Conservation (phyloP, 805 yeast genomes). For the Hanseniaspora clermontiae region DNA sequence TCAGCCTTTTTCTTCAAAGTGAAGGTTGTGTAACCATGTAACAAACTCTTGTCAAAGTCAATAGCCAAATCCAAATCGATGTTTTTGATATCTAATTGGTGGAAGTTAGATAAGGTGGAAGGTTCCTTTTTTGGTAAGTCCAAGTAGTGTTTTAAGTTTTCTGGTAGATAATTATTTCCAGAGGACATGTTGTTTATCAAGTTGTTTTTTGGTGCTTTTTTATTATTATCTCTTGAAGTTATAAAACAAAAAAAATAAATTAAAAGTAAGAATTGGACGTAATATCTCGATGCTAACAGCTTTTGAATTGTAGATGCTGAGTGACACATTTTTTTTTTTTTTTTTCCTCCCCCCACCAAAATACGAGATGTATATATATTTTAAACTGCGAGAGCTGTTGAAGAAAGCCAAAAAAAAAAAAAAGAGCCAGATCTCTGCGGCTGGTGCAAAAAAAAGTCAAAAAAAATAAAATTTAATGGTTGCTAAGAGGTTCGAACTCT, state of each 20-base stretch:
- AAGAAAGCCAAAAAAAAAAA: background rate
- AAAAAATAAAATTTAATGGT: slow-evolving; percentile 2
- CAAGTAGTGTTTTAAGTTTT: slow-evolving; percentile 6
- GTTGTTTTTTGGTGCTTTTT: background rate
- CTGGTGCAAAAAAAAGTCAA: background rate
- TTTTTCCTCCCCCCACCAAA: no score
- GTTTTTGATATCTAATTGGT: slow-evolving; percentile 35
- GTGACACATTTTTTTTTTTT: no score
- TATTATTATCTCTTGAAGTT: background rate
- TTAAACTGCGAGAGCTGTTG: background rate
- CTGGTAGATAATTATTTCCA: slow-evolving; percentile 7
- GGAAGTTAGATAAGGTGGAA: slow-evolving; percentile 67
- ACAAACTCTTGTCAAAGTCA: slow-evolving; percentile 38
- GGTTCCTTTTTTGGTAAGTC: slow-evolving; percentile 35
- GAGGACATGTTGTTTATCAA: background rate
- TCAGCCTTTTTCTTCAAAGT: slow-evolving; percentile 26
- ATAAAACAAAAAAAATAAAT: background rate
- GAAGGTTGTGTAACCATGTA: slow-evolving; percentile 46
- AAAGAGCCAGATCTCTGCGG: background rate
- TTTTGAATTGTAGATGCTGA: no score
- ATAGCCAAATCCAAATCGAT: slow-evolving; percentile 45
- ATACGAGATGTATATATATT: no score
- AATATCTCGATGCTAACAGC: no score
- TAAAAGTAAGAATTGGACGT: no score
- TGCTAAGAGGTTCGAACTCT: slow-evolving; percentile 15